Evolutionary conservation across 257 asterid genomes (phyloP), one percentile per base, ranked within the genome.

Genomic region (Dorcoceras hygrometricum): DNA sequence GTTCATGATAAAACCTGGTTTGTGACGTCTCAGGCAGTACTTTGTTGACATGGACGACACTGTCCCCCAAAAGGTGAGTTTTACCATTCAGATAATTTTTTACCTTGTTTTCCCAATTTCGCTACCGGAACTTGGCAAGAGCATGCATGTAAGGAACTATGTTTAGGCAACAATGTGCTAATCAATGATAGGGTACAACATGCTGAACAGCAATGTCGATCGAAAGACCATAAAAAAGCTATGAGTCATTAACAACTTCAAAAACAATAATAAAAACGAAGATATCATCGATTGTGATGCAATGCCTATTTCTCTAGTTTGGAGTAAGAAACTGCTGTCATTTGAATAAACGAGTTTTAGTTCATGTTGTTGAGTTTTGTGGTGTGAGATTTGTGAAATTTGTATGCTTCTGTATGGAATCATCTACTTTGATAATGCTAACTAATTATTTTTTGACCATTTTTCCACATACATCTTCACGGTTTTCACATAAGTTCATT

Each of bases 51-150:
- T 71, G 81, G 86, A 83, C 57, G 89, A 83, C 55, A 76, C 71
- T 11, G 82, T 83, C 23, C 82, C 89, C 67, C 86, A 80, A 76
- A 83, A 78, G 89, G 89, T 83, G 63, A 64, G 71, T 48, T 12
- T 11, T 65, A 60, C 10, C 31, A 18, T 59, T 55, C 68, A 29
- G 20, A 66, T 79, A 29, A n/a, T 32, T 66, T 54, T 39, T 34
- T 34, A 6, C 11, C 8, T 32, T 36, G 1, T 36, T 36, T 16
- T 1, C 16, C 46, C 14, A 11, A 36, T 36, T 36, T 36, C 10
- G 46, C 46, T 36, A 10, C 14, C 2, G 46, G 10, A 36, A 36
- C 46, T 36, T 36, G 46, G 4, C 46, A 3, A 36, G 10, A 36
- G 46, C 46, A 34, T 34, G 46, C 46, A 34, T 34, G 14, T 36